These are phyloP conservation scores for Entophlyctis helioformis DNA, from an alignment of 192 early-diverging fungal species.

Conservation along the genomic window DNA sequence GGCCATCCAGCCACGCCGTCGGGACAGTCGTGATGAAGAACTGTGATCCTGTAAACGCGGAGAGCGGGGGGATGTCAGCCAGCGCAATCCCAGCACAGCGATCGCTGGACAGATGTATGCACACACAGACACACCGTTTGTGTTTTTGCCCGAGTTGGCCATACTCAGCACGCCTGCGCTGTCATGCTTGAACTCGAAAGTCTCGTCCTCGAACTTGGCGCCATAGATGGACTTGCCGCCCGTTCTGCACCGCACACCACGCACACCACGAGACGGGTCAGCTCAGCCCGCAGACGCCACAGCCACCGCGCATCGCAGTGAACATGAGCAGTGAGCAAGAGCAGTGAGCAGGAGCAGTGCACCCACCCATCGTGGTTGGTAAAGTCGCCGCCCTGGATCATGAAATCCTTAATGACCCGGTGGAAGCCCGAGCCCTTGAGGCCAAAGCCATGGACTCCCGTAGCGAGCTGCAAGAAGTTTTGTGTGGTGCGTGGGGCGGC, in stretches of 20 bases:
- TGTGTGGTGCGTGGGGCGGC: conserved; percentile 35
- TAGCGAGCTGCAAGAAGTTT: conserved; percentile 24
- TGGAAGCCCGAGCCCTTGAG: conserved; percentile 53
- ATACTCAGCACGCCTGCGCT: conserved; percentile 28
- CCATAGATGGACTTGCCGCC: conserved; percentile 38
- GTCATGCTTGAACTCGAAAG: conserved; percentile 20
- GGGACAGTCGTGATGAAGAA: conserved; percentile 29
- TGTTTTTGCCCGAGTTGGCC: conserved; percentile 53
- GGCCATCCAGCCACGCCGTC: conserved; percentile 30
- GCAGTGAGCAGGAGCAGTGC: too few relatives aligned
- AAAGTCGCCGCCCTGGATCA: conserved; percentile 78
- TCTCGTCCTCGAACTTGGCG: conserved; percentile 46
- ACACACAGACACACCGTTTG: conserved; percentile 21
- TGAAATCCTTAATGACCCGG: conserved; percentile 38
- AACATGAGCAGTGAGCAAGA: too few relatives aligned
- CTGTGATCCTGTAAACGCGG: conserved; percentile 42
- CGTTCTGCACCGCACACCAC: conserved; percentile 23
- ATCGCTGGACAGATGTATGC: too few relatives aligned
- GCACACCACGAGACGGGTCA: too few relatives aligned
- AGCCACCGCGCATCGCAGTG: too few relatives aligned
- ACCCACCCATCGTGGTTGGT: too few relatives aligned
- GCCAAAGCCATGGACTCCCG: conserved; percentile 20
- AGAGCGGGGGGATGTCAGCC: too few relatives aligned
- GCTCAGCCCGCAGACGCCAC: too few relatives aligned
- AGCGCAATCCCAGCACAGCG: neutral